A percentile compares a stretch with the other conserved stretches of the same genome.
These are phyloP conservation scores for Metarhizium album DNA, from an alignment of 2,329 filamentous ascomycete species.

Conservation along the genomic window DNA sequence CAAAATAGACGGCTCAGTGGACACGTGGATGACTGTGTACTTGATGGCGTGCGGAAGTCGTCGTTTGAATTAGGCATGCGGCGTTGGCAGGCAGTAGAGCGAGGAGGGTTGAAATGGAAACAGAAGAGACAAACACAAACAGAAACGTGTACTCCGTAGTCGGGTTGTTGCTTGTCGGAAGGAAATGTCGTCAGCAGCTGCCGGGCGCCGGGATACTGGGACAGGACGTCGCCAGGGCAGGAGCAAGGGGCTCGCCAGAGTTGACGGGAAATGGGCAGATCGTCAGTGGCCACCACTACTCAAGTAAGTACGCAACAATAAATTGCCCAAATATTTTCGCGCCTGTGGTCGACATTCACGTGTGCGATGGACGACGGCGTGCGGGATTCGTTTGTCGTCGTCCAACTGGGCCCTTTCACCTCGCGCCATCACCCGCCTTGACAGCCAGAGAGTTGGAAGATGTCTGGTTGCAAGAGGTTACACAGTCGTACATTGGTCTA, in stretches of 20 bases:
- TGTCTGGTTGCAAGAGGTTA: no score
- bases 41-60: background rate
- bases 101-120: background rate
- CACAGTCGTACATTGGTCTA: no score
- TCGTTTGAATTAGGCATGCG: background rate
- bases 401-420: no score
- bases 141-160: no score
- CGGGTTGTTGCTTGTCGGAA: background rate
- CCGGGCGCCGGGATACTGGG: background rate
- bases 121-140: background rate
- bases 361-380: slow-evolving; percentile 2
- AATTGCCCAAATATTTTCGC: no score
- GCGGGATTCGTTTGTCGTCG: no score
- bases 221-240: background rate
- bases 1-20: background rate
- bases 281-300: background rate
- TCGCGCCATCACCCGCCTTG: no score
- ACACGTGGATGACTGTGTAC: background rate
- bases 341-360: no score
- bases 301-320: no score
- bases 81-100: background rate
- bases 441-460: no score
- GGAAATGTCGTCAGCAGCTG: background rate
- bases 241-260: background rate
- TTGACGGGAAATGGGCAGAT: background rate